These are phyloP conservation scores for Clitoria ternatea DNA, from an alignment of 306 rosid species.

Conservation along the genomic window DNA sequence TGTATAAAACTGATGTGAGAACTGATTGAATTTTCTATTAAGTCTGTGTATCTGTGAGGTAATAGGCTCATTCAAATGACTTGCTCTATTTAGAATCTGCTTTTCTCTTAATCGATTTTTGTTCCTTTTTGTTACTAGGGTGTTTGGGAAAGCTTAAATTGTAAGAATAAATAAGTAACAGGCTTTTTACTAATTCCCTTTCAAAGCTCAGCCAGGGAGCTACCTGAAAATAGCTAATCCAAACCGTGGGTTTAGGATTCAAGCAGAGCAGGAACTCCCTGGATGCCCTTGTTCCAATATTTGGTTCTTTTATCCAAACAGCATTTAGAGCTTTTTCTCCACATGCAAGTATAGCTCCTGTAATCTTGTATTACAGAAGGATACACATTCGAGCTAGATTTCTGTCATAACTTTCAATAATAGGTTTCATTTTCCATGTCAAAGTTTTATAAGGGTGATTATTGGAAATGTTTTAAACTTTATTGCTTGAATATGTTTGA, in stretches of 20 bases:
- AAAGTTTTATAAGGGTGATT: constrained; percentile 12
- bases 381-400: neutral
- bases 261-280: neutral
- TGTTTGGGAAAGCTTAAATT: neutral
- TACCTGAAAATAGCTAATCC: neutral
- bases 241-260: neutral
- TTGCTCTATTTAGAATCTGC: constrained; percentile 10
- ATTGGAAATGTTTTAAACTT: constrained; percentile 20
- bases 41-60: neutral
- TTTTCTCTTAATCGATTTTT: neutral
- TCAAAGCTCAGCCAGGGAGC: neutral
- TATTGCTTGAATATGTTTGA: neutral
- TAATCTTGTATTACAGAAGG: neutral
- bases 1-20: neutral
- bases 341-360: neutral
- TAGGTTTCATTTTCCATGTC: constrained; percentile 16
- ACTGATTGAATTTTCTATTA: neutral
- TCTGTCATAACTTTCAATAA: neutral
- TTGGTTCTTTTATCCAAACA: neutral
- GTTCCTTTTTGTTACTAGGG: neutral
- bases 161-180: no score
- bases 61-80: constrained; percentile 10
- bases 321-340: neutral
- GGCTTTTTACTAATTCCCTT: neutral
- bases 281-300: neutral